Percentiles rank a stretch among this genome's conserved stretches.
These are phyloP conservation scores for Cyclotella kingstonii DNA, from an alignment of 108 stramenopile genomes.

Conservation along the genomic window DNA sequence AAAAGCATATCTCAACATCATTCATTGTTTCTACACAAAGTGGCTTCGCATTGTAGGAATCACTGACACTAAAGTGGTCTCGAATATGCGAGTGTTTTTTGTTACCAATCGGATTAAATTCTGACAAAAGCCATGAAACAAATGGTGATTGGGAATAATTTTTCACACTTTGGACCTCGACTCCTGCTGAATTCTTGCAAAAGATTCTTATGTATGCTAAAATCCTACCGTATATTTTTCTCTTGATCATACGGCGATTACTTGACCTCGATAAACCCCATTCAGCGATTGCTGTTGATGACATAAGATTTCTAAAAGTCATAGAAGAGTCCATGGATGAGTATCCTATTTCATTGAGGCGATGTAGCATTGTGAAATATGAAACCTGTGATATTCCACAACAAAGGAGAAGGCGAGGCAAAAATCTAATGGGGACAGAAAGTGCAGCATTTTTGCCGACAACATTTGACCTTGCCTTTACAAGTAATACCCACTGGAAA, in stretches of 20 bases:
- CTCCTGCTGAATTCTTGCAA: conserved; percentile 9
- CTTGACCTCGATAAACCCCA: conserved; percentile 67
- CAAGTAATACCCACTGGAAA: conserved; percentile 73
- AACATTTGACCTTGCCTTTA: conserved; percentile 53
- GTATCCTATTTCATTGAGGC: conserved; percentile 59
- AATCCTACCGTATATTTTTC: conserved; percentile 61
- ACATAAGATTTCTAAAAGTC: conserved; percentile 46
- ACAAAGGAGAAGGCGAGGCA: conserved; percentile 74
- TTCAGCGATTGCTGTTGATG: conserved; percentile 58
- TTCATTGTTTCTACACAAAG: too few relatives aligned
- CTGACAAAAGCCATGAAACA: conserved; percentile 47
- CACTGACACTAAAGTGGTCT: too few relatives aligned
- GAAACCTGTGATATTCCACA: conserved; percentile 66
- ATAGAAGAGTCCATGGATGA: conserved; percentile 37
- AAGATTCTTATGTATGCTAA: conserved; percentile 56
- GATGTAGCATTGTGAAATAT: conserved; percentile 61
- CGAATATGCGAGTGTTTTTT: too few relatives aligned
- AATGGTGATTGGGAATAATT: conserved; percentile 27
- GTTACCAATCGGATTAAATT: conserved; percentile 19
- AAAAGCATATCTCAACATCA: too few relatives aligned
- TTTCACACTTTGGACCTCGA: conserved; percentile 17
- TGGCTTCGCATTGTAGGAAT: too few relatives aligned
- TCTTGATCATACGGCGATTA: conserved; percentile 33
- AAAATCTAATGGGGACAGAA: conserved; percentile 56
- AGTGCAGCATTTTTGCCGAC: conserved; percentile 66